These are phyloP conservation scores for Cladophialophora bantiana DNA, from an alignment of 2,329 filamentous ascomycete species.

Conservation along the genomic window DNA sequence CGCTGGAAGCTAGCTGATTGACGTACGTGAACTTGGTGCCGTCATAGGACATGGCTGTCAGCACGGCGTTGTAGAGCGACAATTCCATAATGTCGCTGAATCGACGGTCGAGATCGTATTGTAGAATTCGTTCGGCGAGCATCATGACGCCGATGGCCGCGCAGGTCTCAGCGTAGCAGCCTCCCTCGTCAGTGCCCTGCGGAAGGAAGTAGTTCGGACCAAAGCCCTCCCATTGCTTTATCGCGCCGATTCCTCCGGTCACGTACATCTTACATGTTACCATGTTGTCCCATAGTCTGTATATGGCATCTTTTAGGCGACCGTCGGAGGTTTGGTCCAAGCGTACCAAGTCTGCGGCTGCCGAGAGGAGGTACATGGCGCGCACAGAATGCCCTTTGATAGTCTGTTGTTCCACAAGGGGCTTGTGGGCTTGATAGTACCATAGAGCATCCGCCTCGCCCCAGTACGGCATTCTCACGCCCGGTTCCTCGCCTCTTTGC, in stretches of 20 bases:
- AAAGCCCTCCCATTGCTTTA: constrained; percentile 67
- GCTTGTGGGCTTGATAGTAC: constrained; percentile 65
- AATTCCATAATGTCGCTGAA: constrained; percentile 68
- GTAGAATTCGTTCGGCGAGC: constrained; percentile 64
- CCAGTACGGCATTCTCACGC: constrained; percentile 56
- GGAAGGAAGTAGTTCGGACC: constrained; percentile 66
- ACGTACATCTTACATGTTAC: constrained; percentile 67
- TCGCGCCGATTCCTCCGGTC: constrained; percentile 66
- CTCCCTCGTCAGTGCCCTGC: constrained; percentile 66
- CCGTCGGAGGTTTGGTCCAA: constrained; percentile 39
- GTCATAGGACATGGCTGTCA: constrained; percentile 64
- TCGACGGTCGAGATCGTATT: constrained; percentile 60
- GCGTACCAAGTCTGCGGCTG: constrained; percentile 61
- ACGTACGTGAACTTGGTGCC: constrained; percentile 67
- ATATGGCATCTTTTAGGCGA: constrained; percentile 51
- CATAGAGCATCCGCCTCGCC: constrained; percentile 44
- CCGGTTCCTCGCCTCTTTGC: constrained; percentile 57
- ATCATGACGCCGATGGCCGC: constrained; percentile 68
- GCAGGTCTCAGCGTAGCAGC: constrained; percentile 69
- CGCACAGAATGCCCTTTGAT: constrained; percentile 68
- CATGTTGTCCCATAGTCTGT: constrained; percentile 66
- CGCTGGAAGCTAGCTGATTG: constrained; percentile 66
- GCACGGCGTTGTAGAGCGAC: constrained; percentile 66
- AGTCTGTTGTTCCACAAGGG: constrained; percentile 61
- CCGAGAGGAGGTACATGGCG: constrained; percentile 67